Conservation (phyloP, 306 rosid genomes). For the Boehmeria nivea region DNA sequence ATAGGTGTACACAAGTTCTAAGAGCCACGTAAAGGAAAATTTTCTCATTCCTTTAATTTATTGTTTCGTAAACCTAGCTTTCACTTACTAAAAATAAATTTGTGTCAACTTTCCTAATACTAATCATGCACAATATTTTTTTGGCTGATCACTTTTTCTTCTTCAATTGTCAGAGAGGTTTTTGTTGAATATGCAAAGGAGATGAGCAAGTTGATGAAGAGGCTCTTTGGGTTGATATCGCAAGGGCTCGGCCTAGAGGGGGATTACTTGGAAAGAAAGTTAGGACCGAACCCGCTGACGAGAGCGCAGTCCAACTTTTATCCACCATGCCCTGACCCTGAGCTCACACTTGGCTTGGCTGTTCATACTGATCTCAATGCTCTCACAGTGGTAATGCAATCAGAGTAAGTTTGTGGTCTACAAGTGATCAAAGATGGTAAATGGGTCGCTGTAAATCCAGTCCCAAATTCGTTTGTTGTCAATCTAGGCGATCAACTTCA, state of each 20-base stretch:
- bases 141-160: not conserved
- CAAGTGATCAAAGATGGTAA: conserved; percentile 46
- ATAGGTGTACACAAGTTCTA: no score
- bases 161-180: conserved; percentile 24
- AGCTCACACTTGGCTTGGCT: conserved; percentile 26
- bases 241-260: conserved; percentile 43
- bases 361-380: conserved; percentile 34
- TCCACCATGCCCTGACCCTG: conserved; percentile 37
- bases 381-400: conserved; percentile 33
- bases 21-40: no score
- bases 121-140: no score
- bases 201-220: conserved; percentile 28
- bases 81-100: no score
- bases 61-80: no score
- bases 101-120: no score
- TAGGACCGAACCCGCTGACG: conserved; percentile 33
- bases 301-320: conserved; percentile 11
- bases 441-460: conserved; percentile 37
- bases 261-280: conserved; percentile 18
- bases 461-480: conserved; percentile 38
- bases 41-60: no score
- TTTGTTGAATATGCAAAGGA: conserved; percentile 45
- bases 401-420: conserved; percentile 32
- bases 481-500: conserved; percentile 53
- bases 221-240: conserved; percentile 36